Base-by-base conservation (phyloP, 305 asterid genomes). In the Coffea humblotiana region DNA sequence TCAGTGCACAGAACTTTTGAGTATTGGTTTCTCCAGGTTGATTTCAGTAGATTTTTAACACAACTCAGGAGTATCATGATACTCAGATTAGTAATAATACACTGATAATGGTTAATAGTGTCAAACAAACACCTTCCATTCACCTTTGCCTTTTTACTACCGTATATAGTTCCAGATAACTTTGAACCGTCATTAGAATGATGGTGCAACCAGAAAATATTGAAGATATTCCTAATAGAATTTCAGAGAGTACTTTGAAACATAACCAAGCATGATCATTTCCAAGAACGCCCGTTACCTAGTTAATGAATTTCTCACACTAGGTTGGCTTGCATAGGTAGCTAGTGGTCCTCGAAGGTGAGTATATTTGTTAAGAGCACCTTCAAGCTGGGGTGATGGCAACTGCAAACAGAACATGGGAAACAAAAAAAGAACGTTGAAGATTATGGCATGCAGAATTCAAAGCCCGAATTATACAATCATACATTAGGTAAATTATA, bases 371-470 rank as follows among this genome's bases (percentile, higher is more conserved):
- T 91, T 91, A 80, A 96, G 86, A 81, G 95, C 92, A 87, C 94
- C 86, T 85, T 94, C 99, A 82, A 96, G 94, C 86, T 91, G 99
- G 16, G 94, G 90, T 29, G 97, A 82, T 63, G 99, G 99, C 87
- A 96, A 90, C 99, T 96, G 97, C 92, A 87, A 83, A 66, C 76
- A 88, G 84, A 81, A 58, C 54, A 60, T 58, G 19, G n/a, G 37
- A 73, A 75, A 54, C 35, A 25, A 68, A 76, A 32, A 52, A 67
- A 56, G 25, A 60, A 43, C 21, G 75, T 72, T 65, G 14, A 14
- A 2, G 74, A 12, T 65, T 79, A 49, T 40, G 19, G 18, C 23
- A 60, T 25, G 15, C 8, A n/a, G 49, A 29, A 27, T 47, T 19
- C 4, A 27, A 52, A 73, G 54, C 74, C 9, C 11, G n/a, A 61